Evolutionary conservation across 73 alveolate species (phyloP).

Genomic region (Paraurostyla sp.): DNA sequence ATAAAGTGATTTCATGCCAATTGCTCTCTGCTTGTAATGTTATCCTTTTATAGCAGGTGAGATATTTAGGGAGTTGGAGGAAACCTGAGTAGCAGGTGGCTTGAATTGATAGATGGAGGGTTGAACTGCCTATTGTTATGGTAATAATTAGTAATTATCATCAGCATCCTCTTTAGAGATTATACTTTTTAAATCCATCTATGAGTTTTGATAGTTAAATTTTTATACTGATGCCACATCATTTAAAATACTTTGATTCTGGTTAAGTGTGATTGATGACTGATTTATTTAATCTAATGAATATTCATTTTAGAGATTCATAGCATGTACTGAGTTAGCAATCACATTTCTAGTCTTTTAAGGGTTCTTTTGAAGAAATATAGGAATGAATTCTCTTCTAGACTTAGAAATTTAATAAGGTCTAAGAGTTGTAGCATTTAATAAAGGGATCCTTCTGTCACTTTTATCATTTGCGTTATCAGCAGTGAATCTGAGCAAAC

Average conservation of each 20-base stretch:
- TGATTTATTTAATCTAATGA: neutral
- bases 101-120: conserved; percentile 33
- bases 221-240: too few relatives aligned
- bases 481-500: too few relatives aligned
- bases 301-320: neutral
- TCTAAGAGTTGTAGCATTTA: conserved; percentile 53
- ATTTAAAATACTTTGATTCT: neutral
- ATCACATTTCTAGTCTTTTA: conserved; percentile 32
- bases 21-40: neutral
- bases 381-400: conserved; percentile 26
- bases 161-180: neutral
- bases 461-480: neutral
- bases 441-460: neutral
- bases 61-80: too few relatives aligned
- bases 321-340: conserved; percentile 1
- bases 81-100: neutral
- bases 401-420: neutral
- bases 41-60: neutral
- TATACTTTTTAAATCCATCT: neutral
- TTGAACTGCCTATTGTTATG: neutral
- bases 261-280: neutral
- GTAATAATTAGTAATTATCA: neutral
- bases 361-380: conserved; percentile 19
- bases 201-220: too few relatives aligned
- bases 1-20: neutral